Evolutionary conservation across 2,329 filamentous ascomycete genomes (phyloP), one percentile per base, ranked within the genome.

Genomic region (Dactylellina haptotyla): DNA sequence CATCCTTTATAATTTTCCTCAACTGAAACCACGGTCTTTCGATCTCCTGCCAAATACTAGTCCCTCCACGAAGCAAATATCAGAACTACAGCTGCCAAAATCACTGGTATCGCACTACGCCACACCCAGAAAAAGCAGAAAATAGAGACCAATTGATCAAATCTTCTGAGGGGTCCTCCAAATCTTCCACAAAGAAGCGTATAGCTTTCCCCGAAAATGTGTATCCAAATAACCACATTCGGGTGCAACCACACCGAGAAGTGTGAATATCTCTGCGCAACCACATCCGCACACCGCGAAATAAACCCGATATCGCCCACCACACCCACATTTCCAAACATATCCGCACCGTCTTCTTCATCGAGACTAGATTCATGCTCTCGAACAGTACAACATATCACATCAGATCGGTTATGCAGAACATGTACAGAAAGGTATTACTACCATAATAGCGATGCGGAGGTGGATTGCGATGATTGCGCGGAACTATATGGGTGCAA

Each of bases 241-340:
- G 62, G 41, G 41, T 65, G 62, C 30, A 26, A 25, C 51, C 62
- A 65, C 41, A 65, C 62, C 39, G 39, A 57, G 20, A 65, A 56
- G 20, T 51, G 62, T 30, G 62, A 65, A 41, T 56, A 56, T 14
- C 50, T 65, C 51, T 65, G 62, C 51, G 43, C 51, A n/a, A 25
- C 30, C 16, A 20, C 50, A 37, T n/a, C 25, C 18, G 12, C 9
- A 18, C 30, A 58, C 59, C 48, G 20, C 16, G 34, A 34, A 32
- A 37, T 45, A 16, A 25, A n/a, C 3, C 61, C 34, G 18, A 41
- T 37, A 46, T 28, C 58, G 10, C 9, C 46, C 25, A 32, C 26
- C 37, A 23, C n/a, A 25, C 23, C 34, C 41, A n/a, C 34, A 37
- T 26, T 56, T 26, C 39, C 26, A 16, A 41, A 18, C 16, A 23